Evolutionary conservation across 345 rosid species (phyloP).

Genomic region (Citrus trifoliata): DNA sequence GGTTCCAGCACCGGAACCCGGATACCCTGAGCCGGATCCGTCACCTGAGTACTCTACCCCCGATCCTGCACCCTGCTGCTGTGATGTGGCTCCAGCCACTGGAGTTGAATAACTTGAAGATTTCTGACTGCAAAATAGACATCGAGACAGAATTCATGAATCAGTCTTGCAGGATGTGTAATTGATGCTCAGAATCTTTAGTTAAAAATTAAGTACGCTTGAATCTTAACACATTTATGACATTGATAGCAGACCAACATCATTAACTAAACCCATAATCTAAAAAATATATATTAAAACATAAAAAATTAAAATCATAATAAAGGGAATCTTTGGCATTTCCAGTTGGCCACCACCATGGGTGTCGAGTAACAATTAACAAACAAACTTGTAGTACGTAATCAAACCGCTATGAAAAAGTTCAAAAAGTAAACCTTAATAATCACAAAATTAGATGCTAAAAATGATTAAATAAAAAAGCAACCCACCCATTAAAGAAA

Average conservation of each 20-base stretch:
- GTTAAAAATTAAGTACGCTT: neutral
- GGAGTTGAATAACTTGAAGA: slow-evolving; percentile 69
- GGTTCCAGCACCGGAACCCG: slow-evolving; percentile 21
- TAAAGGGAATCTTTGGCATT: slow-evolving; percentile 20
- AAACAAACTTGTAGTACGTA: neutral
- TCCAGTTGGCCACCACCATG: neutral
- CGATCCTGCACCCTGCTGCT: slow-evolving; percentile 32
- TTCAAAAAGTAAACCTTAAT: neutral
- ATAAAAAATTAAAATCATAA: neutral
- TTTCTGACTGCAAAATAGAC: slow-evolving; percentile 60
- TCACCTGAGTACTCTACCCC: slow-evolving; percentile 28
- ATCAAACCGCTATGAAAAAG: neutral
- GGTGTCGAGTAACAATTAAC: too few species aligned
- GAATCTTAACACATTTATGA: neutral
- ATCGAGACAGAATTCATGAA: neutral
- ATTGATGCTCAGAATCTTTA: neutral
- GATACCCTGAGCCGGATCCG: slow-evolving; percentile 27
- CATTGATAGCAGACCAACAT: slow-evolving; percentile 11
- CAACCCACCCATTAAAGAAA: neutral
- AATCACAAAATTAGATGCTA: neutral
- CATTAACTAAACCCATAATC: neutral
- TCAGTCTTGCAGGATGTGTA: neutral
- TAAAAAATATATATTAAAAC: neutral
- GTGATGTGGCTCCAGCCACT: slow-evolving; percentile 32
- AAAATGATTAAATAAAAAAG: neutral